Evolutionary conservation across 2,329 filamentous ascomycete species (phyloP), one percentile per base, ranked within the genome.

Genomic region (Bipolaris bicolor): DNA sequence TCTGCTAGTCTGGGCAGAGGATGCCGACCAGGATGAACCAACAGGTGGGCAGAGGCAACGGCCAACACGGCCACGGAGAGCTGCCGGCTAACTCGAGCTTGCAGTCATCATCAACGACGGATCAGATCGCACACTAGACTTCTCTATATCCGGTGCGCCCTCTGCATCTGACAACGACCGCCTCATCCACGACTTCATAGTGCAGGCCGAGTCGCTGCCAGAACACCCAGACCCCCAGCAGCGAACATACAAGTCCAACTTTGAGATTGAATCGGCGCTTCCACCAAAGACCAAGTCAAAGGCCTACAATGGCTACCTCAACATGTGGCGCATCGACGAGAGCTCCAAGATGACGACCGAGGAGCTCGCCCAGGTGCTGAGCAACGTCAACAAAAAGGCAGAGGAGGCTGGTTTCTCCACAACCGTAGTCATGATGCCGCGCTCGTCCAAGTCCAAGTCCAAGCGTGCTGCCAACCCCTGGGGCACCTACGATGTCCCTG

Each of bases 1-100:
- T 55, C 51, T 76, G 31, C 63, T 81, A 53, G 59, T 80, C 45
- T 71, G 79, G 67, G 62, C 80, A 26, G 79, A 81, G 31, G 77
- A 75, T 52, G 71, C 76, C 7, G 70, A 75, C 16, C 65, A 76
- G 37, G 62, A 67, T 33, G 61, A 66, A 44, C 61, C 65, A 39
- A 62, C 70, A 66, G 72, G 78, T 80, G 41, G 49, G 62, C 49
- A 58, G 40, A 37, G 36, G 44, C 26, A 39, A 41, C 40, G 11
- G 16, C 11, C 26, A 39, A n/a, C 18, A 49, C 43, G 22, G 22
- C 9, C 29, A 7, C 18, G 46, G 13, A 43, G 40, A 43, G 22
- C 34, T 20, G 39, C 41, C 46, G 34, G 49, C 68, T 74, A 57
- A 72, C 56, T 46, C 15, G 11, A 39, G 20, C 18, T 33, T n/a